A percentile compares a stretch with the other conserved stretches of the same genome.
These are phyloP conservation scores for Ilex paraguariensis DNA, from an alignment of 305 asterid species.

Conservation along the genomic window DNA sequence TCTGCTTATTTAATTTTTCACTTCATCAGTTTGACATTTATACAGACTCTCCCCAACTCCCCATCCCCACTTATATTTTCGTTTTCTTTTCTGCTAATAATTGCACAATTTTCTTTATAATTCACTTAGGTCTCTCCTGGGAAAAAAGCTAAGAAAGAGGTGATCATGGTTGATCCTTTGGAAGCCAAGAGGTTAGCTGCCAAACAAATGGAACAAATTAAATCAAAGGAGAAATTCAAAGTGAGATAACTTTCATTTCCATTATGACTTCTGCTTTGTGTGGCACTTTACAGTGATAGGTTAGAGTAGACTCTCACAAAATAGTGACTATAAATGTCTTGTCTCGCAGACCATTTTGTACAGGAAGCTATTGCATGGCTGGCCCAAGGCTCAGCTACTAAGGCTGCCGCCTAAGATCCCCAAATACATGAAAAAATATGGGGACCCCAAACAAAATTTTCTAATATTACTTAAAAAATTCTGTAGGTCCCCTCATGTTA, in stretches of 20 bases:
- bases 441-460: not conserved
- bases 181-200: constrained; percentile 95
- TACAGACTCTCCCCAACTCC: too few relatives aligned
- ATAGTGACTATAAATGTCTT: not conserved
- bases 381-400: too few relatives aligned
- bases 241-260: constrained; percentile 37
- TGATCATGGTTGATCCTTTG: constrained; percentile 87
- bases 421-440: not conserved
- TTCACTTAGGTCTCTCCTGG: constrained; percentile 46
- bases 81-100: not conserved
- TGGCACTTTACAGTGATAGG: not conserved
- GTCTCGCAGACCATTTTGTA: not conserved
- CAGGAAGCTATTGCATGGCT: not conserved
- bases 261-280: not conserved
- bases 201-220: constrained; percentile 74
- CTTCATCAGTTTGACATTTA: too few relatives aligned
- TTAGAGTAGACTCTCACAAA: not conserved
- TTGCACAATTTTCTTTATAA: constrained; percentile 4
- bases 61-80: too few relatives aligned
- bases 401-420: too few relatives aligned
- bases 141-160: constrained; percentile 40
- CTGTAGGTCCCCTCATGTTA: not conserved
- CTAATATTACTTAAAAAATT: too few relatives aligned
- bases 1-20: too few relatives aligned
- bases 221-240: constrained; percentile 58